These are phyloP conservation scores for Chlamydomonas sphaeroides DNA, from an alignment of 139 green algal genomes.

Conservation along the genomic window DNA sequence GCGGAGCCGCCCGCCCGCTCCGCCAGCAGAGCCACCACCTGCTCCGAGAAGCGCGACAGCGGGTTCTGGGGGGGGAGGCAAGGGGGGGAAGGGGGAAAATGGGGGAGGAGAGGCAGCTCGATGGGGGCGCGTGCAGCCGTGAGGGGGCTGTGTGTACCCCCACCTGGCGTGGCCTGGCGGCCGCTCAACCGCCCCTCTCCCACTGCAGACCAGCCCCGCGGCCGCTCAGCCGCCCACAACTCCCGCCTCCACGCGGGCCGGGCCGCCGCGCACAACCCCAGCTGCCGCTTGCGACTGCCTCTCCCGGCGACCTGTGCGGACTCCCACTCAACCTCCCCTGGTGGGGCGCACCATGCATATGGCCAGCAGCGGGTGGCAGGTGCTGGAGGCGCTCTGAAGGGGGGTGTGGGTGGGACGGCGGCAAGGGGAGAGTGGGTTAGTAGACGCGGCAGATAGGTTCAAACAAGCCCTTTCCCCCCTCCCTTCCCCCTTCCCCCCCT, in stretches of 20 bases:
- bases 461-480: too few species aligned
- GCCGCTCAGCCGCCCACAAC: too few species aligned
- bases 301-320: neutral
- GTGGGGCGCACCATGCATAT: slow-evolving; percentile 36
- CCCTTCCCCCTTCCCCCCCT: neutral
- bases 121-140: too few species aligned
- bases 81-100: neutral
- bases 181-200: too few species aligned
- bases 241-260: too few species aligned
- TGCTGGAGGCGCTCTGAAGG: neutral
- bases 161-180: too few species aligned
- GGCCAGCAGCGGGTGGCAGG: slow-evolving; percentile 39
- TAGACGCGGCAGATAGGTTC: too few species aligned
- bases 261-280: too few species aligned
- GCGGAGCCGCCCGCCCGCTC: neutral
- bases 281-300: too few species aligned
- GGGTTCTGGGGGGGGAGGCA: neutral
- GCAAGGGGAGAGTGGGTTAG: neutral
- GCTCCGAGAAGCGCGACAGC: slow-evolving; percentile 27
- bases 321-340: neutral
- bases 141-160: too few species aligned
- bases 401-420: neutral
- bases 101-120: too few species aligned
- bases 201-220: too few species aligned
- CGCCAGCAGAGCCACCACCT: slow-evolving; percentile 3